A percentile compares a stretch with the other conserved stretches of the same genome.
phyloP scores from a whole-genome alignment of 352 stramenopile species.

The Pelagophyceae sp. region DNA sequence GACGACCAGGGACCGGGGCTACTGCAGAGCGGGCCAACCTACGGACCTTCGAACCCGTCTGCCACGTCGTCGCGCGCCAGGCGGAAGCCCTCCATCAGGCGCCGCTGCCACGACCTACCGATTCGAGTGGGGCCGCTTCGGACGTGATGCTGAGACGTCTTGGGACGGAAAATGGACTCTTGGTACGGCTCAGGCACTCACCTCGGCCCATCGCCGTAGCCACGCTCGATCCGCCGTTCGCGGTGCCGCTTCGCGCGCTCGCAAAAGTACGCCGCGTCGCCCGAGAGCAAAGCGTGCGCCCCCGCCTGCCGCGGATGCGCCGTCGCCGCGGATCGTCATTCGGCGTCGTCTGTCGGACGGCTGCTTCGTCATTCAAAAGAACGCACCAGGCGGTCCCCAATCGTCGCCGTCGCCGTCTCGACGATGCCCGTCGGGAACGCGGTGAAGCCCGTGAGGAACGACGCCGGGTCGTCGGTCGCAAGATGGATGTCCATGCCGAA shows the following conservation, averaged over 20 bases:
- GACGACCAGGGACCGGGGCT: too few relatives aligned
- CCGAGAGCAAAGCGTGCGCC: not conserved
- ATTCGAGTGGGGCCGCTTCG: too few relatives aligned
- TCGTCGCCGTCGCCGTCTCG: not conserved
- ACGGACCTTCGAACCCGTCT: not conserved
- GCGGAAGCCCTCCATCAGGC: not conserved
- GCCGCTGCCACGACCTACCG: not conserved
- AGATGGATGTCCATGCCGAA: not conserved
- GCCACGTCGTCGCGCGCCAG: not conserved
- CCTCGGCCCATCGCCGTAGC: not conserved
- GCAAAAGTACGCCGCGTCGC: slow-evolving; percentile 14
- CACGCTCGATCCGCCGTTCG: not conserved
- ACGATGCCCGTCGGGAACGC: not conserved
- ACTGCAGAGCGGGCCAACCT: too few relatives aligned
- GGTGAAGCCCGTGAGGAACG: not conserved
- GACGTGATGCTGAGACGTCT: too few relatives aligned
- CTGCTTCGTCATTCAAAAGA: not conserved
- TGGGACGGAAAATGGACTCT: too few relatives aligned
- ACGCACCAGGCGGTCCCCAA: not conserved
- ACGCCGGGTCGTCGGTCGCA: not conserved
- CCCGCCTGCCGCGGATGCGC: not conserved
- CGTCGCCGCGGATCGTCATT: too few relatives aligned
- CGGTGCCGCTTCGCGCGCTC: not conserved
- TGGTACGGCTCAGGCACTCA: too few relatives aligned
- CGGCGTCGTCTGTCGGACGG: too few relatives aligned